phyloP scores from a whole-genome alignment of 495 filamentous ascomycete genomes.

The Sporormia fimetaria region DNA sequence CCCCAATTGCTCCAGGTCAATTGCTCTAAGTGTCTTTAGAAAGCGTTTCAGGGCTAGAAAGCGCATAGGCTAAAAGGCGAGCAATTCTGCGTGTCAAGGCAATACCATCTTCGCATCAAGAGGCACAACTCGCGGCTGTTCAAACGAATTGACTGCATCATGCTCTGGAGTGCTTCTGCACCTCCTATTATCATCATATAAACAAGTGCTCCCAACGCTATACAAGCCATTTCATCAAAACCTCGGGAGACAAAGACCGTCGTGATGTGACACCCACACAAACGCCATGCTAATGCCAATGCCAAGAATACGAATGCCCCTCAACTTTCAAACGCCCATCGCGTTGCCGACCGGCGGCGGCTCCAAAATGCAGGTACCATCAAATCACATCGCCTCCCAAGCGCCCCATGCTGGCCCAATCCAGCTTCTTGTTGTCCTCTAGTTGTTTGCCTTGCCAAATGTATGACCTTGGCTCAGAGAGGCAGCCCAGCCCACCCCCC shows the following conservation, averaged over 20 bases:
- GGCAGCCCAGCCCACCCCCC: conserved; percentile 54
- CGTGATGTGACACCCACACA: background rate
- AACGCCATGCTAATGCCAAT: conserved; percentile 20
- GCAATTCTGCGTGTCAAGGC: too few relatives aligned
- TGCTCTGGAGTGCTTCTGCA: too few relatives aligned
- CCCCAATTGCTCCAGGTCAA: too few relatives aligned
- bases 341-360: background rate
- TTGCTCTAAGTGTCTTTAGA: too few relatives aligned
- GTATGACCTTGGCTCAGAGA: conserved; percentile 41
- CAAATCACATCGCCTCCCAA: conserved; percentile 51
- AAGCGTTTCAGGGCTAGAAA: too few relatives aligned
- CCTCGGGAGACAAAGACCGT: background rate
- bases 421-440: conserved; percentile 56
- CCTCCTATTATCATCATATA: too few relatives aligned
- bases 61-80: too few relatives aligned
- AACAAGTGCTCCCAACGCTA: too few relatives aligned
- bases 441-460: conserved; percentile 61
- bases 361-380: background rate
- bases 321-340: conserved; percentile 12
- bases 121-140: too few relatives aligned
- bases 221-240: too few relatives aligned
- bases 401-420: conserved; percentile 76
- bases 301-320: conserved; percentile 7
- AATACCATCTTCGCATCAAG: too few relatives aligned
- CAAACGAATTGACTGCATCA: too few relatives aligned